Base-by-base conservation (phyloP, 108 stramenopile species). In the Cyclotella atomus region DNA sequence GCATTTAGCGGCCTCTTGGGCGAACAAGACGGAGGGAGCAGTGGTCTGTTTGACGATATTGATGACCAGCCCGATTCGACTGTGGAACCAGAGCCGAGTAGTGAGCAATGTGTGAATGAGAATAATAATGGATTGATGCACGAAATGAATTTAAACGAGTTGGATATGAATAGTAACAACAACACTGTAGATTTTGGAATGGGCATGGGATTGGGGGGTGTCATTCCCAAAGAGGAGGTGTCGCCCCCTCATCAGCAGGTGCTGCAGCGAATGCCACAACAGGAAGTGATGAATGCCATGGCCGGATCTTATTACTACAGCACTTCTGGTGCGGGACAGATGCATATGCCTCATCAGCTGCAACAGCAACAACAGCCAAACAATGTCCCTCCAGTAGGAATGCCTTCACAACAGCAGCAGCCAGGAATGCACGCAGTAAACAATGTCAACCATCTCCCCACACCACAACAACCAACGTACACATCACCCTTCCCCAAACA, bases 1-100 rank as follows among this genome's bases (percentile, higher is more conserved):
- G 34, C 75, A 30, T 36, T n/a, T 36, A 81, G 75, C 24, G 75
- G 66, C 7, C 53, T 76, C 17, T 44, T 81, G 23, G 75, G 82
- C n/a, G 85, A 75, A 55, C 61, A 33, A 1, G 50, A 17, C 43
- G 65, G 70, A 9, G 86, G 82, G 25, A 47, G 66, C 19, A 79
- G 84, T 24, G 89, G 89, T 4, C 66, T 90, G 16, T 90, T 90
- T 71, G 89, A n/a, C n/a, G n/a, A n/a, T n/a, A n/a, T n/a, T n/a
- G n/a, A n/a, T n/a, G n/a, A n/a, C n/a, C n/a, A n/a, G n/a, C n/a
- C n/a, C n/a, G n/a, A n/a, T n/a, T n/a, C n/a, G n/a, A n/a, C n/a
- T n/a, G n/a, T n/a, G n/a, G n/a, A n/a, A n/a, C n/a, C n/a, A n/a
- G n/a, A n/a, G n/a, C n/a, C n/a, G n/a, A n/a, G n/a, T n/a, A n/a